phyloP scores from a whole-genome alignment of 2,329 filamentous ascomycete species.

The Fusarium miscanthi region DNA sequence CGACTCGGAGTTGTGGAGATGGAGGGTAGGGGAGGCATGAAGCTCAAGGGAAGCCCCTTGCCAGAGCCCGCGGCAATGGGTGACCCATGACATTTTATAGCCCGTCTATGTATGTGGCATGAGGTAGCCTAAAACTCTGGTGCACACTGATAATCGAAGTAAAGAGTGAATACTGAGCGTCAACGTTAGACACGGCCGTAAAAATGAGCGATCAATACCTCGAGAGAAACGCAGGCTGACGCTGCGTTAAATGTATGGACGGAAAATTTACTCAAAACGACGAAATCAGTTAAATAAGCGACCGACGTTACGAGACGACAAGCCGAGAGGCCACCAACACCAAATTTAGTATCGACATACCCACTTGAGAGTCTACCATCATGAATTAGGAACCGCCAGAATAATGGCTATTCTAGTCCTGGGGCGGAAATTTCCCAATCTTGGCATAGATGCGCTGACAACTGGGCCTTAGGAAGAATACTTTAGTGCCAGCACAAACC shows the following conservation, averaged over 20 bases:
- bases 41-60: conserved; percentile 42
- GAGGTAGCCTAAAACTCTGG: conserved; percentile 12
- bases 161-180: conserved; percentile 8
- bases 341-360: conserved; percentile 16
- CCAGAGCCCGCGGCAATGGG: conserved; percentile 41
- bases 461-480: not conserved
- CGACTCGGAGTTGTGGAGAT: conserved; percentile 44
- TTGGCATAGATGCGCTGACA: conserved; percentile 1
- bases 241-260: not conserved
- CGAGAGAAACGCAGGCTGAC: not conserved
- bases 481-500: not conserved
- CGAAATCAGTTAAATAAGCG: conserved; percentile 33
- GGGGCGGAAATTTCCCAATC: not conserved
- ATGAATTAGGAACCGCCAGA: conserved; percentile 21
- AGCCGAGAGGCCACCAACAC: conserved; percentile 19
- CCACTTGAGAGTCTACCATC: conserved; percentile 25
- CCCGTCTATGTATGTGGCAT: conserved; percentile 13
- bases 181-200: not conserved
- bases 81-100: conserved; percentile 36
- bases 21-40: conserved; percentile 20
- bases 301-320: conserved; percentile 31
- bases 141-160: conserved; percentile 17
- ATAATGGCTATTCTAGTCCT: conserved; percentile 10
- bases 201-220: not conserved
- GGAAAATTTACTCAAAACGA: conserved; percentile 22